Conservation (phyloP, 441 rosid genomes). For the Melastoma candidum region DNA sequence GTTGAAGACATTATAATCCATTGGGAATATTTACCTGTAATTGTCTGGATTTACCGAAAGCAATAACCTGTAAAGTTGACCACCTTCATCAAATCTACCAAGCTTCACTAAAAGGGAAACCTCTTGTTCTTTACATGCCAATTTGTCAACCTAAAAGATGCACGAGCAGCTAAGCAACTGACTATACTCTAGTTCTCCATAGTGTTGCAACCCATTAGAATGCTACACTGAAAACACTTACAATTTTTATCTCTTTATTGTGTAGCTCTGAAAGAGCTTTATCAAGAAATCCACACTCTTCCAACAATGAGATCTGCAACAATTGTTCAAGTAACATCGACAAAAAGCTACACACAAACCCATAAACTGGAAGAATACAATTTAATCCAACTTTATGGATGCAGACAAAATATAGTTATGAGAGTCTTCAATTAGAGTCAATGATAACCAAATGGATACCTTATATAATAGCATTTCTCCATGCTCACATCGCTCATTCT, state of each 20-base stretch:
- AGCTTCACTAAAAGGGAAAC: constrained; percentile 75
- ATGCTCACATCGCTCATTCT: constrained; percentile 94
- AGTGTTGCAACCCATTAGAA: constrained; percentile 1
- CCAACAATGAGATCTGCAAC: constrained; percentile 73
- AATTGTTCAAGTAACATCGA: not conserved
- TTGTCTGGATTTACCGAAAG: constrained; percentile 97
- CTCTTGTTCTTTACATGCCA: constrained; percentile 81
- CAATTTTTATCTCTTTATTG: constrained; percentile 69
- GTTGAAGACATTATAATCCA: not conserved
- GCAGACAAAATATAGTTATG: not conserved
- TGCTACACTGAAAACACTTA: constrained; percentile 23
- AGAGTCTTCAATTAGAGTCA: too few relatives aligned
- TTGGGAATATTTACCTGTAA: constrained; percentile 49
- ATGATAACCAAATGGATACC: constrained; percentile 30
- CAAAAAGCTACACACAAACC: too few relatives aligned
- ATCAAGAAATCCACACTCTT: constrained; percentile 64
- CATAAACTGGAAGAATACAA: not conserved
- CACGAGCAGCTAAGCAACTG: constrained; percentile 18
- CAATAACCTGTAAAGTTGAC: constrained; percentile 55
- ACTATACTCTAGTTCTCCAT: constrained; percentile 2
- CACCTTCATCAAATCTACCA: constrained; percentile 71
- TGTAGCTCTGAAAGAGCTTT: constrained; percentile 79
- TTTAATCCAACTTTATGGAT: constrained; percentile 1
- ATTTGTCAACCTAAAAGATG: constrained; percentile 68
- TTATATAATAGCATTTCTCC: constrained; percentile 98